A percentile compares a stretch with the other conserved stretches of the same genome.
phyloP scores from a whole-genome alignment of 331 rosid species.

The Acacia pycnantha region DNA sequence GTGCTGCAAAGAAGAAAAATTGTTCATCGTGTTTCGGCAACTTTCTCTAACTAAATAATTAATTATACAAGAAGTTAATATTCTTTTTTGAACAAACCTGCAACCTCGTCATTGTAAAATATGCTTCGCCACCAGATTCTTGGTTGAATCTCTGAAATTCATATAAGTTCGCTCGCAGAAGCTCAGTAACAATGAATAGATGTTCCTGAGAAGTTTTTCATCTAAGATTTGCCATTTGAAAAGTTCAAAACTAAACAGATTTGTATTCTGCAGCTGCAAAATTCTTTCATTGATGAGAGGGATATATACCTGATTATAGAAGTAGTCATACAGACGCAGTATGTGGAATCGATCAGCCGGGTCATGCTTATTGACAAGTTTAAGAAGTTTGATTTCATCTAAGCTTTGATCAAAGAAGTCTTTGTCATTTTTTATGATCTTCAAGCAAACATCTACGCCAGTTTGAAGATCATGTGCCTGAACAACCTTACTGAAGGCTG shows the following conservation, averaged over 20 bases:
- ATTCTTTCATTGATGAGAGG: not conserved
- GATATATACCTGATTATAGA: constrained; percentile 79
- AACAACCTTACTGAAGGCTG: constrained; percentile 94
- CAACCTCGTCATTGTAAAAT: constrained; percentile 77
- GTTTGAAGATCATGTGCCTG: constrained; percentile 92
- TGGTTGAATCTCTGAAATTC: constrained; percentile 94
- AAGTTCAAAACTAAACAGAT: not conserved
- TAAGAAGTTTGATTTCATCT: constrained; percentile 94
- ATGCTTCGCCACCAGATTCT: constrained; percentile 88
- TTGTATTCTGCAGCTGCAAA: not conserved
- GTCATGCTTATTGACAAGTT: constrained; percentile 92
- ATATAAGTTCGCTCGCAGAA: constrained; percentile 87
- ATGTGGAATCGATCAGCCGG: constrained; percentile 76
- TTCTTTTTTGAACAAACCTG: constrained; percentile 62
- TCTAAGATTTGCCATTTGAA: not conserved
- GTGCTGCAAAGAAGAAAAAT: constrained; percentile 45
- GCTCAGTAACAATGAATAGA: constrained; percentile 93
- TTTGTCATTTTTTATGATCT: constrained; percentile 96
- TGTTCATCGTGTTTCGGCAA: not conserved
- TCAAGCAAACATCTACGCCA: constrained; percentile 90
- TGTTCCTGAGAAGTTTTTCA: constrained; percentile 69
- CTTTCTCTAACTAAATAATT: not conserved
- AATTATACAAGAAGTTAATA: constrained; percentile 3
- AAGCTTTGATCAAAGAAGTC: constrained; percentile 98
- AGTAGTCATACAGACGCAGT: constrained; percentile 92